These are phyloP conservation scores for Tolypocladium album DNA, from an alignment of 2,329 filamentous ascomycete species.

Conservation along the genomic window DNA sequence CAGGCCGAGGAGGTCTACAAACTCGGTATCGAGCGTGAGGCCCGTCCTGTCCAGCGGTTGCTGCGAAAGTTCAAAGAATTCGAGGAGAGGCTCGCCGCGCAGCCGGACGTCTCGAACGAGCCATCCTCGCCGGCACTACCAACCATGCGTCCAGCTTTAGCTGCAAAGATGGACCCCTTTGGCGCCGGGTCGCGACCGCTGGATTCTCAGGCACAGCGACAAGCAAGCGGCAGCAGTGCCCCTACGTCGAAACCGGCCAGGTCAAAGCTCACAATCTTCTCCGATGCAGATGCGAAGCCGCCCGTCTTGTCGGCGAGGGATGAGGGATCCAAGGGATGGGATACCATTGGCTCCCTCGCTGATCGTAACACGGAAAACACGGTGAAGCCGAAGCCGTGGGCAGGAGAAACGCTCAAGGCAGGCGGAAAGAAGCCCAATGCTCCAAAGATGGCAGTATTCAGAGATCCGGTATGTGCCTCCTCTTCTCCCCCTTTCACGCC, in stretches of 20 bases:
- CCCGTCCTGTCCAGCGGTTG: conserved; percentile 69
- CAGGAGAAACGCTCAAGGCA: conserved; percentile 78
- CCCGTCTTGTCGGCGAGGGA: conserved; percentile 43
- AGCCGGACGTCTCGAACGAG: conserved; percentile 48
- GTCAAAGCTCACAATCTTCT: conserved; percentile 84
- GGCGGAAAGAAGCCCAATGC: conserved; percentile 66
- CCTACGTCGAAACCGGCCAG: conserved; percentile 54
- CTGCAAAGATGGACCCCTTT: conserved; percentile 79
- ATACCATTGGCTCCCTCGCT: conserved; percentile 75
- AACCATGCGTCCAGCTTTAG: conserved; percentile 69
- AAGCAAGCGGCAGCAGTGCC: conserved; percentile 34
- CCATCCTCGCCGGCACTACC: conserved; percentile 84
- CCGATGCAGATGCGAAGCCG: conserved; percentile 57
- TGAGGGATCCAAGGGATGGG: conserved; percentile 65
- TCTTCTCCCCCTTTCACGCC: conserved; percentile 26
- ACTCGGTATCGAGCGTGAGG: conserved; percentile 80
- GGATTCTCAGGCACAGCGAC: conserved; percentile 57
- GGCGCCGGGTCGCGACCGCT: conserved; percentile 39
- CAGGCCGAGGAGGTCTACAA: conserved; percentile 94
- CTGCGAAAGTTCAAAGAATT: conserved; percentile 90
- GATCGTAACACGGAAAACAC: conserved; percentile 92
- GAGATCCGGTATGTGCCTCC: conserved; percentile 66
- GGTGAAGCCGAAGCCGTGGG: conserved; percentile 80
- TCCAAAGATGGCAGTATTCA: conserved; percentile 85
- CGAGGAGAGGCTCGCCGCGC: conserved; percentile 61